These are phyloP conservation scores for Stephanodiscus minutulus DNA, from an alignment of 108 stramenopile species.

Conservation along the genomic window DNA sequence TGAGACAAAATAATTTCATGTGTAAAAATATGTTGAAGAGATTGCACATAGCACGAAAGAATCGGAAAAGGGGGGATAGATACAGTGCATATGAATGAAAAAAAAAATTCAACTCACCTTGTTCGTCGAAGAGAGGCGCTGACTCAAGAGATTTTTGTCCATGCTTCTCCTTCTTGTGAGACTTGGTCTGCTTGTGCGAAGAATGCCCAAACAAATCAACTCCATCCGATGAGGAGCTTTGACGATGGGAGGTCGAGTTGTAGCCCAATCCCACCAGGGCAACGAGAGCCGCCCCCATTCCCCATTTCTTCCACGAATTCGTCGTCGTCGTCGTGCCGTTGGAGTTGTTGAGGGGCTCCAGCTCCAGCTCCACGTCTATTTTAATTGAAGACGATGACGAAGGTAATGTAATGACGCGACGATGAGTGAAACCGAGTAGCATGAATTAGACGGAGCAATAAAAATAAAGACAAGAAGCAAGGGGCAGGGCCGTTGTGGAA, in stretches of 20 bases:
- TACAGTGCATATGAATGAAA: not conserved
- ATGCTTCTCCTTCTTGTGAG: not conserved
- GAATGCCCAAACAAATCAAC: not conserved
- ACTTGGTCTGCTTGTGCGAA: not conserved
- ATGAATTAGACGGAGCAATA: not conserved
- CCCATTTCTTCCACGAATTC: conserved; percentile 24
- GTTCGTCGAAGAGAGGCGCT: conserved; percentile 22
- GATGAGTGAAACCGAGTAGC: not conserved
- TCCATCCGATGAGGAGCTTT: not conserved
- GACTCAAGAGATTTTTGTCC: not conserved
- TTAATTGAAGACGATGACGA: not conserved
- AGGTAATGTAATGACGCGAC: not conserved
- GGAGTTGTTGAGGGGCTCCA: not conserved
- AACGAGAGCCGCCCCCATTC: conserved; percentile 22
- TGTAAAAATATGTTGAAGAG: not conserved
- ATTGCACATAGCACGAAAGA: too few relatives aligned
- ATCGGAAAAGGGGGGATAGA: not conserved
- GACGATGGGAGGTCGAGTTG: not conserved
- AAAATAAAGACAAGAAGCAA: not conserved
- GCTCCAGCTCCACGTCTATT: conserved; percentile 13
- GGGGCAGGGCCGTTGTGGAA: not conserved
- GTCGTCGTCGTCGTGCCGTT: not conserved
- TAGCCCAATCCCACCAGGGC: conserved; percentile 14
- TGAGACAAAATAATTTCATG: not conserved
- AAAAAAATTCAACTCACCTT: not conserved